Conservation (phyloP, 495 filamentous ascomycete genomes). For the Aspergillus biplanus region DNA sequence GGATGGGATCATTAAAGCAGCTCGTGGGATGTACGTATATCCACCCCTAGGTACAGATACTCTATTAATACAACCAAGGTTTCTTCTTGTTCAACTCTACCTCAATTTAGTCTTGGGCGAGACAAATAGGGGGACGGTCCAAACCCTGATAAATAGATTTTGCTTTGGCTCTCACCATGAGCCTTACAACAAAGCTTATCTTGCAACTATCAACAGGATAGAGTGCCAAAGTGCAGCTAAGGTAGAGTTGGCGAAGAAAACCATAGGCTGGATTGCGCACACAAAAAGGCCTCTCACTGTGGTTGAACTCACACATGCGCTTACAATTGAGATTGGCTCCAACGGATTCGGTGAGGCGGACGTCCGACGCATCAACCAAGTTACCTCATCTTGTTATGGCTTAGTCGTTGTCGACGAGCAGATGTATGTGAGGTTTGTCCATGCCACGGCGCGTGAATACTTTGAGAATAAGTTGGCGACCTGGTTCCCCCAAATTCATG, state of each 20-base stretch:
- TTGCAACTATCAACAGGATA: not conserved
- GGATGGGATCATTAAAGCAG: not conserved
- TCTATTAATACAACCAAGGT: not conserved
- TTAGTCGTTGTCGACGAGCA: conserved; percentile 4
- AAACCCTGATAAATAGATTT: not conserved
- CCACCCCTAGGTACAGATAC: not conserved
- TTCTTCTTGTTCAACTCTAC: not conserved
- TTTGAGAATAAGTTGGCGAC: not conserved
- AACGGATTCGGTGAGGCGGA: not conserved
- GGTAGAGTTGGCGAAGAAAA: not conserved
- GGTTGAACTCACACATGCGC: not conserved
- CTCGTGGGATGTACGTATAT: not conserved
- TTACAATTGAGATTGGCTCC: not conserved
- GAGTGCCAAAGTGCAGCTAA: not conserved
- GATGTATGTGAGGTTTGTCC: not conserved
- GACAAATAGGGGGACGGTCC: not conserved
- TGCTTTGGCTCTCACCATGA: not conserved
- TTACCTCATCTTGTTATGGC: not conserved
- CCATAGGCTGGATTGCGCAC: not conserved
- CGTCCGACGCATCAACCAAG: not conserved
- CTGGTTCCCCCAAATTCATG: not conserved
- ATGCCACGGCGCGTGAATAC: not conserved
- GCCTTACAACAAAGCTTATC: not conserved
- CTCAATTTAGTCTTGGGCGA: not conserved
- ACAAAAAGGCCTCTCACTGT: not conserved